Evolutionary conservation across 2,329 filamentous ascomycete genomes (phyloP).

Genomic region (Aspergillus pseudoviridinutans): DNA sequence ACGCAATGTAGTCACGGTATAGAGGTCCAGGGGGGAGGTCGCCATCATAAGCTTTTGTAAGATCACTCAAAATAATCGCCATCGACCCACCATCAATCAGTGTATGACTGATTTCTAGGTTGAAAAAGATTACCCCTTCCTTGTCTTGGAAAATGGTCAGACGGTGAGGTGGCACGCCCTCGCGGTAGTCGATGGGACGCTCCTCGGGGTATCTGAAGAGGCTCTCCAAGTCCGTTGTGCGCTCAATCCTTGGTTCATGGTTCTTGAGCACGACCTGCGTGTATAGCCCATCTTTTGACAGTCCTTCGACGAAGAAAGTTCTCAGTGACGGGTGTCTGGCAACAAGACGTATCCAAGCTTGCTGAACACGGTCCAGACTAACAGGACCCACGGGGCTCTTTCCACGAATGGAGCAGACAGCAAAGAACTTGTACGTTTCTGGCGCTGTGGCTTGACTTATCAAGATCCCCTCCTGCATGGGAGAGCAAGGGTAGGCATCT

Average conservation of each 20-base stretch:
- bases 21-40: background rate
- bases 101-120: background rate
- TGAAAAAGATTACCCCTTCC: background rate
- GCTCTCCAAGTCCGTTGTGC: background rate
- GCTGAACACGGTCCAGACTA: constrained; percentile 3
- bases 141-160: background rate
- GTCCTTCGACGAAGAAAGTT: constrained; percentile 9
- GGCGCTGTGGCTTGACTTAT: constrained; percentile 9
- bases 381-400: background rate
- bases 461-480: constrained; percentile 11
- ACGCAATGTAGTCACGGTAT: background rate
- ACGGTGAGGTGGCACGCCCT: background rate
- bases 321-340: constrained; percentile 11
- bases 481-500: constrained; percentile 11
- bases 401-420: constrained; percentile 1
- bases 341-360: constrained; percentile 10
- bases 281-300: background rate
- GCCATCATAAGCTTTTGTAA: background rate
- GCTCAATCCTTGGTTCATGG: background rate
- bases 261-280: constrained; percentile 8
- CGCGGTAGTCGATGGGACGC: background rate
- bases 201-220: background rate
- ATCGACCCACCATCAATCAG: background rate
- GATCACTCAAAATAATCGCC: background rate
- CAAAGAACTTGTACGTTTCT: constrained; percentile 5